These are phyloP conservation scores for Neurospora sp. DNA, from an alignment of 2,329 filamentous ascomycete species.

Conservation along the genomic window DNA sequence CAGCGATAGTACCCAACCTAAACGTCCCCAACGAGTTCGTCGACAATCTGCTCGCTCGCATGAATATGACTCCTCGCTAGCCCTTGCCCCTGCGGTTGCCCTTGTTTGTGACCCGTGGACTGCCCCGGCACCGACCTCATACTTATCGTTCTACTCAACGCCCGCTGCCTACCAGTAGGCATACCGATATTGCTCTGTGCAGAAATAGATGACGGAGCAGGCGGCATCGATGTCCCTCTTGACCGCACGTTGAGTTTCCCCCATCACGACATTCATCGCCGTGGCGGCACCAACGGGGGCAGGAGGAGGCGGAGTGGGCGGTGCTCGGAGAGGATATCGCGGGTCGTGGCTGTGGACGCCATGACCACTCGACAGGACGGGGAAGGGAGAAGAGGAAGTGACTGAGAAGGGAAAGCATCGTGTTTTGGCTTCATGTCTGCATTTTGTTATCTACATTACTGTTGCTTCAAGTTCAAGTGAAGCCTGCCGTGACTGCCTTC, in stretches of 20 bases:
- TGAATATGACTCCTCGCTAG: neutral
- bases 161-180: neutral
- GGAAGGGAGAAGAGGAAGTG: neutral
- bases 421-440: too few species aligned
- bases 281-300: slow-evolving; percentile 20
- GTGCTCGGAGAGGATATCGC: slow-evolving; percentile 4
- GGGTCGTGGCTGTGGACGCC: slow-evolving; percentile 4
- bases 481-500: neutral
- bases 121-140: slow-evolving; percentile 6
- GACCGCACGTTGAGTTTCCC: slow-evolving; percentile 25
- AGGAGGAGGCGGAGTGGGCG: slow-evolving; percentile 15
- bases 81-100: neutral
- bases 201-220: slow-evolving; percentile 11
- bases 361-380: neutral
- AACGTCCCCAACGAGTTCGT: slow-evolving; percentile 12
- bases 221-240: slow-evolving; percentile 13
- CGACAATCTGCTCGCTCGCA: slow-evolving; percentile 1
- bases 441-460: too few species aligned
- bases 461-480: too few species aligned
- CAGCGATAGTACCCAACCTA: slow-evolving; percentile 3
- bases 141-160: slow-evolving; percentile 6
- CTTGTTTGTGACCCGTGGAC: neutral
- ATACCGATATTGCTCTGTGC: neutral
- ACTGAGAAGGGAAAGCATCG: neutral
- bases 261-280: slow-evolving; percentile 24